Base-by-base conservation (phyloP, 1,284 basidiomycete species). In the Sporisorium graminicola region DNA sequence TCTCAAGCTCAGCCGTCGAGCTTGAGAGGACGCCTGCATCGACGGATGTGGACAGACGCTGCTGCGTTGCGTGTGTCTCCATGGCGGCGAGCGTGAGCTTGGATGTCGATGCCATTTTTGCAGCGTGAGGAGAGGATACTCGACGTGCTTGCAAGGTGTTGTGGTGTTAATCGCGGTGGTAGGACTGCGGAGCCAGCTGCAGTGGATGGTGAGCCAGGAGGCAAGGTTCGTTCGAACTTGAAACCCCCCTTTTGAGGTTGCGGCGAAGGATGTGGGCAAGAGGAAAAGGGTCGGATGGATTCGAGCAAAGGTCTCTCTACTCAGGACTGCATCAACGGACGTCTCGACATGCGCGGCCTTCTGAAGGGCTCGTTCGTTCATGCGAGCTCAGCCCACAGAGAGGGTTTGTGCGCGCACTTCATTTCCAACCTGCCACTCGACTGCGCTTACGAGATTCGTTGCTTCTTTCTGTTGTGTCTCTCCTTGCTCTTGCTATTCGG, bases 91-190 rank as follows among this genome's bases (percentile, higher is more conserved):
- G 70, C 16, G 61, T 66, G 5, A 67, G 16, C 16, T 59, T 73
- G 18, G 70, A 73, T 37, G 70, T 67, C 18, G 70, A 73, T 29
- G 70, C 70, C 65, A 73, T 73, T 27, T 9, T 52, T 63, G 58
- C 8, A 10, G 31, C n/a, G n/a, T n/a, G 26, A 12, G 18, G 10
- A 49, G 40, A 40, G n/a, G 37, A 33, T n/a, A 10, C 44, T 40
- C 24, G 43, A 12, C 5, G 26, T 22, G 20, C 20, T 24, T n/a
- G 20, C 47, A 31, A 12, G 29, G 16, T 18, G 14, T 4, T 16
- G 37, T 8, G 37, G 37, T n/a, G n/a, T n/a, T n/a, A n/a, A n/a
- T 40, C 29, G 10, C 29, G 29, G 29, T n/a, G 6, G 27, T 2
- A 27, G 27, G 10, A 13, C 5, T 22, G 50, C 33, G 50, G 29